phyloP scores from a whole-genome alignment of 2,329 filamentous ascomycete genomes.

The Pochonia chlamydosporia region DNA sequence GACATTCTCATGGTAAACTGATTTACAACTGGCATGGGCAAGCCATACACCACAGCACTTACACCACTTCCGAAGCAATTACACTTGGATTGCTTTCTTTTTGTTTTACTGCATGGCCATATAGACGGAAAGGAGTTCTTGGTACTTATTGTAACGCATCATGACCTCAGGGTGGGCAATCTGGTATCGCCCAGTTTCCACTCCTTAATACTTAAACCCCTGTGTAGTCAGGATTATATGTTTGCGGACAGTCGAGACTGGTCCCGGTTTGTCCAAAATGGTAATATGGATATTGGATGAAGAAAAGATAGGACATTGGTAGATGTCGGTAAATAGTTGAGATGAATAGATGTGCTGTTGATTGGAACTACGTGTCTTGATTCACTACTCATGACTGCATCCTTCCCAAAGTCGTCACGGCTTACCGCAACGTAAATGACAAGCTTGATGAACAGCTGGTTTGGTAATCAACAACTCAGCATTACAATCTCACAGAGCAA shows the following conservation, averaged over 20 bases:
- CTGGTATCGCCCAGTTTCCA: neutral
- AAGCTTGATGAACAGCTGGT: too few species aligned
- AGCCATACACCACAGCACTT: too few species aligned
- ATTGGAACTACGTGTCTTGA: too few species aligned
- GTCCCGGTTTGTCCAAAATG: too few species aligned
- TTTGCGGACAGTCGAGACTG: neutral
- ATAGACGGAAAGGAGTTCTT: constrained; percentile 8
- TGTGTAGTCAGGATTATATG: neutral
- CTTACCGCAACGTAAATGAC: too few species aligned
- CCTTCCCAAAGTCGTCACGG: too few species aligned
- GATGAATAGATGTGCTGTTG: too few species aligned
- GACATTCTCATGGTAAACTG: constrained; percentile 72
- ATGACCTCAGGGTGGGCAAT: constrained; percentile 1
- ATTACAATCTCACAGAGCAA: too few species aligned
- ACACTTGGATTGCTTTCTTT: neutral
- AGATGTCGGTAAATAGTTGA: neutral
- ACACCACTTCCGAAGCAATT: too few species aligned
- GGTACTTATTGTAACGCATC: neutral
- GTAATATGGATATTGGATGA: neutral
- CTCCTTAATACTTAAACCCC: neutral
- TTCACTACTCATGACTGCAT: too few species aligned
- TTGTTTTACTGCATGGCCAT: neutral
- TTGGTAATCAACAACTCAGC: too few species aligned
- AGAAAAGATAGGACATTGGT: neutral
- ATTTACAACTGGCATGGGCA: neutral